Conservation (phyloP, 257 asterid species). For the Handroanthus guayacan region DNA sequence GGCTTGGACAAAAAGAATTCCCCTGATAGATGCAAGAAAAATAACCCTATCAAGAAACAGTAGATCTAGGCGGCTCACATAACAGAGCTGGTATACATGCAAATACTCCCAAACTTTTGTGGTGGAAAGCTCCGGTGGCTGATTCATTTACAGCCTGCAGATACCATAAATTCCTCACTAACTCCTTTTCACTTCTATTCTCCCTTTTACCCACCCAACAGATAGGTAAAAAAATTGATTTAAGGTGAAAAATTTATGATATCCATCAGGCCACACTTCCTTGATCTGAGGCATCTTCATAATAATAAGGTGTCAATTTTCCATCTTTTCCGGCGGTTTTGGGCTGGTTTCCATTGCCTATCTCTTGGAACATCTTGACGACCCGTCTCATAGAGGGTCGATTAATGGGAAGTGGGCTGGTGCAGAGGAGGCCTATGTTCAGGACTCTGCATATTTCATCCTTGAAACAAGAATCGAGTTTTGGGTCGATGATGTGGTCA, state of each 20-base stretch:
- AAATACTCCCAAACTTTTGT: constrained; percentile 31
- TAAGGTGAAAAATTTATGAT: constrained; percentile 2
- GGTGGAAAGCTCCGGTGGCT: constrained; percentile 39
- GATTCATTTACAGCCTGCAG: constrained; percentile 53
- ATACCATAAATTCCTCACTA: constrained; percentile 36
- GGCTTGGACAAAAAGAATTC: constrained; percentile 24
- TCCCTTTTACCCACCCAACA: constrained; percentile 11
- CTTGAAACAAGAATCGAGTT: constrained; percentile 83
- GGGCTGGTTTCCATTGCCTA: constrained; percentile 50
- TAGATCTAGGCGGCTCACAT: constrained; percentile 34
- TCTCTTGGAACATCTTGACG: constrained; percentile 86
- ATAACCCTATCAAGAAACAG: constrained; percentile 34
- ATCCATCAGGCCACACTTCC: constrained; percentile 61
- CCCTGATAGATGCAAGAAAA: constrained; percentile 29
- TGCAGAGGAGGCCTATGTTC: constrained; percentile 89
- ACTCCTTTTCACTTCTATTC: constrained; percentile 29
- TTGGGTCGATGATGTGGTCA: constrained; percentile 79
- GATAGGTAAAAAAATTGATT: constrained; percentile 17
- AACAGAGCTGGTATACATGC: constrained; percentile 40
- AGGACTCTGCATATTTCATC: constrained; percentile 82
- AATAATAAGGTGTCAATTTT: constrained; percentile 82
- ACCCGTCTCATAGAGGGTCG: constrained; percentile 97
- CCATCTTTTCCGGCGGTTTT: constrained; percentile 64
- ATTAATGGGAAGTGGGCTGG: constrained; percentile 89
- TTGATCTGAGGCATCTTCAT: constrained; percentile 77